phyloP scores from a whole-genome alignment of 306 rosid genomes.

The Notholithocarpus densiflorus region DNA sequence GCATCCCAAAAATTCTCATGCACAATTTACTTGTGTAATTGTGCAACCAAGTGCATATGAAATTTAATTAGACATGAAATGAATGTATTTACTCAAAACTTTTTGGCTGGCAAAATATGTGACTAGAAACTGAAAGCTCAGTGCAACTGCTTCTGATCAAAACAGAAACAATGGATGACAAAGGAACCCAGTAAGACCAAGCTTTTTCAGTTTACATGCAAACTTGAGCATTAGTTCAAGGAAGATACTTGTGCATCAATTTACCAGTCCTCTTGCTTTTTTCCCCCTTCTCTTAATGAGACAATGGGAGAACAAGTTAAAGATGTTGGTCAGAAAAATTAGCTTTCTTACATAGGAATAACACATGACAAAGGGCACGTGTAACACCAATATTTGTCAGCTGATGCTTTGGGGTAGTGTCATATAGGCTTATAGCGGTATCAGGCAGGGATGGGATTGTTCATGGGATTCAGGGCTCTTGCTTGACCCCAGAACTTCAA shows the following conservation, averaged over 20 bases:
- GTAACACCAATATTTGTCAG: background rate
- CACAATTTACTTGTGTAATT: background rate
- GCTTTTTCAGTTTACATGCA: background rate
- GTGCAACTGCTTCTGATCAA: background rate
- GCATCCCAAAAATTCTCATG: background rate
- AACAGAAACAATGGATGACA: background rate
- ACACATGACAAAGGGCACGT: background rate
- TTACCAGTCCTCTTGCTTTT: background rate
- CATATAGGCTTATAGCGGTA: background rate
- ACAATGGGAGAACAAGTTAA: background rate
- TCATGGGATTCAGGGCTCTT: background rate
- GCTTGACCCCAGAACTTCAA: background rate
- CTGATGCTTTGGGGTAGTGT: background rate
- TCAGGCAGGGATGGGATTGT: background rate
- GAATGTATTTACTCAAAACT: background rate
- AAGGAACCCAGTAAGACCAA: background rate
- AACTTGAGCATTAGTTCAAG: background rate
- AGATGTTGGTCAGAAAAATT: background rate
- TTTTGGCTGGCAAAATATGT: background rate
- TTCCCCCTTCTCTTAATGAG: too few species aligned
- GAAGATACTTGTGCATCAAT: background rate
- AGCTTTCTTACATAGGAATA: background rate
- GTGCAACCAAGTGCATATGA: background rate
- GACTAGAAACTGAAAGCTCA: background rate
- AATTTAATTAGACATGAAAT: background rate